Evolutionary conservation across 1,284 basidiomycete genomes (phyloP), one percentile per base, ranked within the genome.

Genomic region (Boletus smithii): DNA sequence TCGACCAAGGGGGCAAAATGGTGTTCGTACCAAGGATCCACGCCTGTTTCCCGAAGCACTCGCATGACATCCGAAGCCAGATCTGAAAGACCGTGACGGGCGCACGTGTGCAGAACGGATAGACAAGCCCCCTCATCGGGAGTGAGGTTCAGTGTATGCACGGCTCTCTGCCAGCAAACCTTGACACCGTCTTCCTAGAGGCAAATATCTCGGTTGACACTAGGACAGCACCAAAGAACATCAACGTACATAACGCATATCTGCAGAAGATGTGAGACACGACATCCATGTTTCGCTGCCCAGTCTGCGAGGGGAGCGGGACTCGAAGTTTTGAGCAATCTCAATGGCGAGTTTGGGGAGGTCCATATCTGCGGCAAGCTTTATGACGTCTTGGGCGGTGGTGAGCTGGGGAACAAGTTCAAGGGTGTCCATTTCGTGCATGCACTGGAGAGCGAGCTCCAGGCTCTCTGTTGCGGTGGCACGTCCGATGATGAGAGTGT

Each of bases 121-220:
- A 85, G 59, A 55, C 85, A 84, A 14, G 85, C 65, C 0, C 89
- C 89, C 71, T 92, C 88, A 56, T 88, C 85, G 0, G 86, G 88
- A 1, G 72, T 68, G 41, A 85, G 61, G 37, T 72, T 70, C 30
- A 79, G 63, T 17, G 75, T 71, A 8, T 74, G 60, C 3, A 83
- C 78, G 22, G 80, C 72, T 31, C 75, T 75, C 8, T 75, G 57
- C 91, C 90, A 94, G 33, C 79, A 80, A 41, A 65, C 61, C 29
- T 72, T 52, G 4, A 85, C 80, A 9, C 88, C 90, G 6, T 87
- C 80, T 18, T 73, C 68, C 88, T 93, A 39, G 14, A 41, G 23
- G 39, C 10, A 27, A 27, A 48, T 36, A 5, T 52, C 24, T 58
- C 11, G 46, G 48, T 33, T 30, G 26, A 46, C 37, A 29, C 24